Evolutionary conservation across 441 rosid genomes (phyloP), one percentile per base, ranked within the genome.

Genomic region (Flueggea neowawraea): DNA sequence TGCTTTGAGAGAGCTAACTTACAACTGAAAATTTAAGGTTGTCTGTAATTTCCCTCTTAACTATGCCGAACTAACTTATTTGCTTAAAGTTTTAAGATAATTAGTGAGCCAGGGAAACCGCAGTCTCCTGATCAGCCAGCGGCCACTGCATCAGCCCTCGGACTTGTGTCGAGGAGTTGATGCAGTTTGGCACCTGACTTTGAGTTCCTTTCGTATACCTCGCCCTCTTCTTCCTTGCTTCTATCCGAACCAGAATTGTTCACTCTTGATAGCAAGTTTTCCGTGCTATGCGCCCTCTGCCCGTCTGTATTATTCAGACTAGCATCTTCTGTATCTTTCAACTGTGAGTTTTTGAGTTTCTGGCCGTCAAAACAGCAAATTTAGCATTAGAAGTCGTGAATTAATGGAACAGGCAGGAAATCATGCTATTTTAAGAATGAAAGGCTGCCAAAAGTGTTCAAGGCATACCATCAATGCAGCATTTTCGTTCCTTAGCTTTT

Each of bases 401-500:
- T 10, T 4, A 5, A 15, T 0, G 7, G 9, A 43, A 13, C 6
- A 12, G 36, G 16, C 36, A 8, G 28, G 55, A 39, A 33, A 7
- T 15, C 7, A 2, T 41, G 44, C 12, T 4, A 0, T 10, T 16
- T 11, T n/a, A 11, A 11, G 10, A n/a, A 55, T 41, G 1, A 16
- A 57, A 12, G 39, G 16, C 10, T 7, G 65, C 31, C 31, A 43
- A 11, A 55, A 59, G 50, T 10, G 9, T 10, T 14, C 12, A 47
- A 56, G 62, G 47, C 71, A 57, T 66, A 95, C 99, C 91, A 69
- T 50, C 49, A 95, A 69, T n/a, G 70, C 58, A 31, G 87, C 84
- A 74, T 91, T 95, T 72, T 86, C 95, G 43, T 74, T 83, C 80
- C 89, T 86, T n/a, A 95, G 76, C 65, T 84, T 79, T 65, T 86